Evolutionary conservation across 2,329 filamentous ascomycete species (phyloP).

Genomic region (Calonectria montana): DNA sequence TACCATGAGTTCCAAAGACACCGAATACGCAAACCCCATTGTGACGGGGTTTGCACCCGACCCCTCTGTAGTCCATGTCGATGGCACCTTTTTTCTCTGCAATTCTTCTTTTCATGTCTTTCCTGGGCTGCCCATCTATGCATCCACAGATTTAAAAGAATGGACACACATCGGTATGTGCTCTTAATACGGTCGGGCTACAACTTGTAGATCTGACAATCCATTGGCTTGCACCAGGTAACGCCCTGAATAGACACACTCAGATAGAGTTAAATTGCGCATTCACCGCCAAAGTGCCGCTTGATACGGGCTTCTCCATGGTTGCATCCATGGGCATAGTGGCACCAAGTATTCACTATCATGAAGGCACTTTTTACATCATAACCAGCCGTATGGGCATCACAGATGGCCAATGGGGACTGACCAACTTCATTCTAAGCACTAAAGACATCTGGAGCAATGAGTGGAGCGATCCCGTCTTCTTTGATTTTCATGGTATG

Average conservation of each 20-base stretch:
- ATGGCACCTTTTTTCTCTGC: constrained; percentile 61
- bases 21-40: constrained; percentile 52
- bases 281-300: constrained; percentile 1
- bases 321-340: constrained; percentile 1
- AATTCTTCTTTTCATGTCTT: constrained; percentile 63
- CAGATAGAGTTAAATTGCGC: constrained; percentile 50
- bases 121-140: constrained; percentile 63
- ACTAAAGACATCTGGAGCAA: constrained; percentile 36
- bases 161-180: constrained; percentile 53
- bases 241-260: constrained; percentile 50
- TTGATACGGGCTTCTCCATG: constrained; percentile 4
- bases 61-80: constrained; percentile 51
- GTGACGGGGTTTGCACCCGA: constrained; percentile 61
- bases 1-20: not conserved
- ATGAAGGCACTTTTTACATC: constrained; percentile 14
- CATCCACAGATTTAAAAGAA: constrained; percentile 59
- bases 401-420: not conserved
- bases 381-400: constrained; percentile 2
- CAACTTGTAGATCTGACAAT: not conserved
- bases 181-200: not conserved
- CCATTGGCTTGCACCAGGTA: constrained; percentile 36
- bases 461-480: constrained; percentile 43
- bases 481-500: constrained; percentile 53
- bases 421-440: constrained; percentile 29
- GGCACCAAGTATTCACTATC: constrained; percentile 12